Evolutionary conservation across 2,329 filamentous ascomycete species (phyloP).

Genomic region (Davidsoniella neocaledoniae): DNA sequence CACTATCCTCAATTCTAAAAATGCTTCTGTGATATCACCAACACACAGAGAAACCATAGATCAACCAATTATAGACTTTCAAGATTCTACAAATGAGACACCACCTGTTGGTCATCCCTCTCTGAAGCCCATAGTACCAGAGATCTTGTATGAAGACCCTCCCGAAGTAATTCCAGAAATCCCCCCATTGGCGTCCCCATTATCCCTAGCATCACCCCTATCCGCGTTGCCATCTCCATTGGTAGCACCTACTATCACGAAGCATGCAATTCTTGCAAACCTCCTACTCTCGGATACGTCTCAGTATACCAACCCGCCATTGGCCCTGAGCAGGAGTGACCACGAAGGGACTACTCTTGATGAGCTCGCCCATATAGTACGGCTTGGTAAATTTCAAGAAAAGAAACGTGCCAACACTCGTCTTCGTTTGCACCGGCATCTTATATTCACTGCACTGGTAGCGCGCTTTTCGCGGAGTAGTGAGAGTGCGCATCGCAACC

Average conservation of each 20-base stretch:
- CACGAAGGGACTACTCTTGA: constrained; percentile 53
- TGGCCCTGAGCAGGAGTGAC: constrained; percentile 30
- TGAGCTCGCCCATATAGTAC: constrained; percentile 62
- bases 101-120: neutral
- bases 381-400: constrained; percentile 65
- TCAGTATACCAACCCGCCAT: constrained; percentile 44
- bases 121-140: too few relatives aligned
- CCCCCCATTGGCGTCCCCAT: neutral
- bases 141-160: constrained; percentile 4
- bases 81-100: too few relatives aligned
- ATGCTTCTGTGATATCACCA: too few relatives aligned
- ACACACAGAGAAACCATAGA: too few relatives aligned
- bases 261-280: constrained; percentile 14
- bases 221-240: neutral
- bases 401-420: constrained; percentile 60
- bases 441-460: constrained; percentile 59
- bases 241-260: neutral
- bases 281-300: constrained; percentile 47
- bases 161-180: constrained; percentile 6
- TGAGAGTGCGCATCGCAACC: constrained; percentile 55
- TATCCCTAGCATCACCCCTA: neutral
- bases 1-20: too few relatives aligned
- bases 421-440: constrained; percentile 54
- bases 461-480: constrained; percentile 59
- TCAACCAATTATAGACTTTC: too few relatives aligned